These are phyloP conservation scores for Globisporangium ultimum DNA, from an alignment of 352 stramenopile genomes.

Conservation along the genomic window DNA sequence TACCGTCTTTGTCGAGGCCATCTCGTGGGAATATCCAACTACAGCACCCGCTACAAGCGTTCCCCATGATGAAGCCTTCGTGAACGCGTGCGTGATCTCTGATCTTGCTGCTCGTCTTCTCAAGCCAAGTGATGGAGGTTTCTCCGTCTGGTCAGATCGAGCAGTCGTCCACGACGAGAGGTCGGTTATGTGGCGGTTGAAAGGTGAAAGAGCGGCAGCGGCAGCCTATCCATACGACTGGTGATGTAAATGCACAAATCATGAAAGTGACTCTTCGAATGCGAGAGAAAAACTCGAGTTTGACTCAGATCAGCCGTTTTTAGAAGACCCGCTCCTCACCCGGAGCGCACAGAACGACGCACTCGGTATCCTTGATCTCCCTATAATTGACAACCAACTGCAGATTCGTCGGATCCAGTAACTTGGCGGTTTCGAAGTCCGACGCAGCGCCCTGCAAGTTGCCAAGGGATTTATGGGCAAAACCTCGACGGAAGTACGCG, in stretches of 20 bases:
- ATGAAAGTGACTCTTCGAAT: conserved; percentile 10
- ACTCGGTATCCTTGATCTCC: conserved; percentile 64
- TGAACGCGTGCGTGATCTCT: conserved; percentile 1
- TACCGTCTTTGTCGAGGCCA: conserved; percentile 7
- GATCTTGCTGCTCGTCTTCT: background rate
- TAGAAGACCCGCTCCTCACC: conserved; percentile 57
- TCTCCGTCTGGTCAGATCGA: background rate
- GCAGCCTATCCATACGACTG: background rate
- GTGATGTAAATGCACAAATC: background rate
- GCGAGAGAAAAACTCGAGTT: background rate
- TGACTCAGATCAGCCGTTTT: background rate
- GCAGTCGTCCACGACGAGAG: conserved; percentile 6
- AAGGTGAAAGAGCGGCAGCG: background rate
- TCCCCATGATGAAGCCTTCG: conserved; percentile 11
- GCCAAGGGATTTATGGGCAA: conserved; percentile 64
- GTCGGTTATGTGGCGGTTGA: background rate
- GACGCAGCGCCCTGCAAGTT: conserved; percentile 45
- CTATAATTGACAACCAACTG: conserved; percentile 81
- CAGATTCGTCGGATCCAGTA: conserved; percentile 62
- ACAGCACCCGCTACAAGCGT: conserved; percentile 14
- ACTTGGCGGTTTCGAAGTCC: conserved; percentile 72
- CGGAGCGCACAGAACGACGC: conserved; percentile 61
- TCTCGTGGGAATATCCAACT: conserved; percentile 15
- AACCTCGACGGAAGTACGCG: conserved; percentile 78
- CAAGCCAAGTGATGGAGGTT: no score